These are phyloP conservation scores for Leptographium radiaticola DNA, from an alignment of 2,329 filamentous ascomycete genomes.

Conservation along the genomic window DNA sequence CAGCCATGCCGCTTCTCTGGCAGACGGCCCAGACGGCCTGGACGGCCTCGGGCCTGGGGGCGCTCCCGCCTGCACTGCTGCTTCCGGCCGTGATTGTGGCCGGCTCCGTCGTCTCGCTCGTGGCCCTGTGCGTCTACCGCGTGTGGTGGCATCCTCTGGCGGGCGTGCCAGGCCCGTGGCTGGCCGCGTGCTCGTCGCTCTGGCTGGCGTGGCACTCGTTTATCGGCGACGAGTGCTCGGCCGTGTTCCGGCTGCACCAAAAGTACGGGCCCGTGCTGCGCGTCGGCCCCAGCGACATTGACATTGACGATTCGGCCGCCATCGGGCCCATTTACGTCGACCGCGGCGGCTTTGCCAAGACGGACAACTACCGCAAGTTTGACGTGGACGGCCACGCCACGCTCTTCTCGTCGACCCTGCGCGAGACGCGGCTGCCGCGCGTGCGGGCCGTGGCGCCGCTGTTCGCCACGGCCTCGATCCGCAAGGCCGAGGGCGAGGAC, in stretches of 20 bases:
- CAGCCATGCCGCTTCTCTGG: not conserved
- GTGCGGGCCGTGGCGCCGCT: conserved; percentile 1
- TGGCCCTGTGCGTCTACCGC: conserved; percentile 20
- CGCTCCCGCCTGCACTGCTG: not conserved
- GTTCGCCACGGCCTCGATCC: conserved; percentile 2
- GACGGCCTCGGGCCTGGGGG: not conserved
- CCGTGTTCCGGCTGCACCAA: conserved; percentile 5
- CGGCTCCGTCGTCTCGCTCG: not conserved
- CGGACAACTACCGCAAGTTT: conserved; percentile 5
- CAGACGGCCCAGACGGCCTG: not conserved
- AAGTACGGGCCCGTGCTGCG: conserved; percentile 10
- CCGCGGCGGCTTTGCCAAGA: conserved; percentile 8
- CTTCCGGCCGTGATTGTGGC: not conserved
- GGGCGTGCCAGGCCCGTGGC: conserved; percentile 18
- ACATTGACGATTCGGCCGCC: conserved; percentile 4
- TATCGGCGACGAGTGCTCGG: conserved; percentile 5
- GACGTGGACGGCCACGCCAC: conserved; percentile 6
- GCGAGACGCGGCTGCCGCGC: not conserved
- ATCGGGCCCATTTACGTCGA: conserved; percentile 6
- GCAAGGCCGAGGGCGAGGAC: not conserved
- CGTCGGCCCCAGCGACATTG: conserved; percentile 7
- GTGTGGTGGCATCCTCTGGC: conserved; percentile 23
- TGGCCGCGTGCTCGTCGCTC: conserved; percentile 14
- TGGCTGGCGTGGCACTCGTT: conserved; percentile 7
- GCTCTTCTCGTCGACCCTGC: conserved; percentile 5